Evolutionary conservation across 179 eudicot genomes (phyloP), one percentile per base, ranked within the genome.

Genomic region (Carnegiea gigantea): DNA sequence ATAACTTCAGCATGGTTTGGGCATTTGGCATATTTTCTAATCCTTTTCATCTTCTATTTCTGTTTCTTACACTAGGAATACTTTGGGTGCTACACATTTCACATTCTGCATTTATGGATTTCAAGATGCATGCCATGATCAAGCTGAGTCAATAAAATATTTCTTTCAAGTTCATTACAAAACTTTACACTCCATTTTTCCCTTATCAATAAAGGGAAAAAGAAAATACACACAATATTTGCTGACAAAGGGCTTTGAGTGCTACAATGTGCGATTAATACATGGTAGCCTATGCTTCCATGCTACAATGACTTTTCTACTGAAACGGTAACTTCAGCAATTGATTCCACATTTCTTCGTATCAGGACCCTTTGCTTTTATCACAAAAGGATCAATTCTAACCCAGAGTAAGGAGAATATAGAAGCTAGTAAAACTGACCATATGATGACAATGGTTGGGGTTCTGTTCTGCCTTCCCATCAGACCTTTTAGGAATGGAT

Each of bases 371-470:
- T 90, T 93, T 43, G 97, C 78, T 87, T 87, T 92, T 9, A 90
- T 71, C 49, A 91, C 90, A 62, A 93, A 93, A 15, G 97, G 97
- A 79, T 93, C 97, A 57, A 93, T 93, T 65, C 97, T 85, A 24
- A 93, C 95, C 97, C 97, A 93, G 21, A 93, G 92, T 86, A 93
- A 89, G 79, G 97, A 93, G 91, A 93, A 93, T 79, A 93, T 92
- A 46, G 97, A 93, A 73, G 97, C 97, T 82, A 93, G 83, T 73
- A 92, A 88, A 77, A 93, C 80, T 12, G 97, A 93, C 97, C 97
- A 93, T 82, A 93, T 93, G 33, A 93, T 84, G 26, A 93, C 95
- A 82, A 93, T 93, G 24, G 97, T 93, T 14, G 97, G 97, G 26
- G 97, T 93, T 86, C 97, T 89, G 86, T 93, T 92, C 80, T 90